These are phyloP conservation scores for Candida pseudoviswanathii DNA, from an alignment of 1,139 yeast genomes.

Conservation along the genomic window DNA sequence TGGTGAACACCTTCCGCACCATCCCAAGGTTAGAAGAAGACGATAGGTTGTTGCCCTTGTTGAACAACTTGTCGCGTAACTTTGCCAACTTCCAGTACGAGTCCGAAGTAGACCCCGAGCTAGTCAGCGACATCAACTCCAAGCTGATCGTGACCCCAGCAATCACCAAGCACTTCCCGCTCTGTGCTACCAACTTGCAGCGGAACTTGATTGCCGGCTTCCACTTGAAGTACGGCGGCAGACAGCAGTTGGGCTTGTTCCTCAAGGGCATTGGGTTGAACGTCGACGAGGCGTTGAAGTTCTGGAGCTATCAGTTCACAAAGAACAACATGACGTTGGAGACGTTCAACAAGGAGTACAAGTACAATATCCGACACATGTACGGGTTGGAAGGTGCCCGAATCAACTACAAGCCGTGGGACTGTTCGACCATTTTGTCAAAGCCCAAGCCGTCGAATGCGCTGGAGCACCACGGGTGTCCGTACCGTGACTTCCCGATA, in stretches of 20 bases:
- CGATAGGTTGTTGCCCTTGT: conserved; percentile 81
- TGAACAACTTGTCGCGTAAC: conserved; percentile 76
- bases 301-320: conserved; percentile 80
- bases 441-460: conserved; percentile 67
- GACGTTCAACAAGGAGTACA: conserved; percentile 82
- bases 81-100: conserved; percentile 63
- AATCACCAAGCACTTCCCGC: conserved; percentile 70
- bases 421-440: conserved; percentile 74
- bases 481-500: conserved; percentile 72
- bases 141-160: conserved; percentile 58
- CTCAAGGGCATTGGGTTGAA: conserved; percentile 86
- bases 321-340: conserved; percentile 60
- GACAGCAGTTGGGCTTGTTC: conserved; percentile 84
- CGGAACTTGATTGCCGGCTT: conserved; percentile 57
- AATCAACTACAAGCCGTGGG: conserved; percentile 82
- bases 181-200: conserved; percentile 77
- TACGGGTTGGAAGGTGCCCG: conserved; percentile 93
- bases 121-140: conserved; percentile 60
- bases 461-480: conserved; percentile 88
- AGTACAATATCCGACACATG: conserved; percentile 82
- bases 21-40: conserved; percentile 90
- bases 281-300: conserved; percentile 84
- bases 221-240: conserved; percentile 79
- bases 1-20: conserved; percentile 72
- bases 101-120: conserved; percentile 30